Conservation (phyloP, 768 basidiomycete species). For the Aureoboletus auriporus region DNA sequence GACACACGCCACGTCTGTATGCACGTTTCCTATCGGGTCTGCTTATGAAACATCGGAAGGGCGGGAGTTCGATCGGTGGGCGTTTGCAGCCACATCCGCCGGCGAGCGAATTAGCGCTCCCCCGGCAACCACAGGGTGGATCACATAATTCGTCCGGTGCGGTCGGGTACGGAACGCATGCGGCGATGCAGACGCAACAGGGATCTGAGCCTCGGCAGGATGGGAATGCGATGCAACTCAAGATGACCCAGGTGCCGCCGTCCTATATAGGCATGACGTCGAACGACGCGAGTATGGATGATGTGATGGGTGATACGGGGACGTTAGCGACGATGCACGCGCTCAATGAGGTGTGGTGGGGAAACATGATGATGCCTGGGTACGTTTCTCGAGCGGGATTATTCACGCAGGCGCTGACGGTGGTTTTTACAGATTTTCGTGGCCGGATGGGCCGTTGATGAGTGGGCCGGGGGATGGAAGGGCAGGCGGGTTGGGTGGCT, state of each 20-base stretch:
- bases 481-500: too few relatives aligned
- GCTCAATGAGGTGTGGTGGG: conserved; percentile 71
- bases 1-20: conserved; percentile 77
- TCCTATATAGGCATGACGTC: too few relatives aligned
- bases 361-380: conserved; percentile 86
- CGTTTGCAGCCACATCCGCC: conserved; percentile 51
- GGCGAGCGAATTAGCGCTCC: conserved; percentile 29
- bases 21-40: conserved; percentile 76
- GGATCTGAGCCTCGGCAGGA: conserved; percentile 18
- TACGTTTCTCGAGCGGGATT: neutral
- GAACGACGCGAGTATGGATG: conserved; percentile 23
- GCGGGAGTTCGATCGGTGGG: conserved; percentile 52
- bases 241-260: conserved; percentile 7
- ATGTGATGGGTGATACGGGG: conserved; percentile 39
- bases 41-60: conserved; percentile 63
- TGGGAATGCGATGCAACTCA: conserved; percentile 30
- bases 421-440: conserved; percentile 23
- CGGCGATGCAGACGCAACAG: conserved; percentile 8
- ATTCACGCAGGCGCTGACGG: too few relatives aligned
- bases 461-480: neutral
- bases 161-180: conserved; percentile 15
- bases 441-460: conserved; percentile 28
- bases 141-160: conserved; percentile 28
- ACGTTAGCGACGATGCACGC: conserved; percentile 71
- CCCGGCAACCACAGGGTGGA: conserved; percentile 11